Evolutionary conservation across 2,329 filamentous ascomycete species (phyloP).

Genomic region (Pseudocercospora musae): DNA sequence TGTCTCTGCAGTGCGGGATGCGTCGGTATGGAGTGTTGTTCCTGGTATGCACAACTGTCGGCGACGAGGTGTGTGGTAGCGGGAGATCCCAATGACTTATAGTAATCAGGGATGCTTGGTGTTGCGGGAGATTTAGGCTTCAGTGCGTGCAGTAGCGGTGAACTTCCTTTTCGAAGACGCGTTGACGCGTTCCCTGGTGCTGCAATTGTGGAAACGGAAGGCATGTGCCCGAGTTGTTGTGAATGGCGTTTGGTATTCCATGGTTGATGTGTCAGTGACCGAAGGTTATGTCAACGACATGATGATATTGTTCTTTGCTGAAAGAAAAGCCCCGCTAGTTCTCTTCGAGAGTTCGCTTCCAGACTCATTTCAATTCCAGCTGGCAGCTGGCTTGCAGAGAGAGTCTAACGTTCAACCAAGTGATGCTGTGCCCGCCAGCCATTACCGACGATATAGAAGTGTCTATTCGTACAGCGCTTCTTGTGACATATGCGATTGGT

Average conservation of each 20-base stretch:
- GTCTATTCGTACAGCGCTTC: neutral
- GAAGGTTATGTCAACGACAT: conserved; percentile 1
- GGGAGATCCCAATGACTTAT: neutral
- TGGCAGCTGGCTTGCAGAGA: no score
- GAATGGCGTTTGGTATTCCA: neutral
- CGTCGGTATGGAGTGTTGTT: neutral
- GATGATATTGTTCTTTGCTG: neutral
- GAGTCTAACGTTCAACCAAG: no score
- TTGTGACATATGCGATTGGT: neutral
- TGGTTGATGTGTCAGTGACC: neutral
- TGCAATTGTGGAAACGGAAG: neutral
- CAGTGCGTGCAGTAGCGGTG: neutral
- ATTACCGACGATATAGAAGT: neutral
- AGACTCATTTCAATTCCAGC: neutral
- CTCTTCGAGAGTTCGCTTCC: no score
- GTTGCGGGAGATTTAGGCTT: neutral
- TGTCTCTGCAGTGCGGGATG: neutral
- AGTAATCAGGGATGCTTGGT: conserved; percentile 2
- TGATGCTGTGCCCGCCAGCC: neutral
- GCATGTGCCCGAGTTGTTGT: neutral
- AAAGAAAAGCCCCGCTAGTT: neutral
- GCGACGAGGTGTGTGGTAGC: neutral
- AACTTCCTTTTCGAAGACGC: no score
- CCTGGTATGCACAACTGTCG: conserved; percentile 2
- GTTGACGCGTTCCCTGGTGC: neutral